Conservation (phyloP, 768 basidiomycete genomes). For the Boletus barrowsii region DNA sequence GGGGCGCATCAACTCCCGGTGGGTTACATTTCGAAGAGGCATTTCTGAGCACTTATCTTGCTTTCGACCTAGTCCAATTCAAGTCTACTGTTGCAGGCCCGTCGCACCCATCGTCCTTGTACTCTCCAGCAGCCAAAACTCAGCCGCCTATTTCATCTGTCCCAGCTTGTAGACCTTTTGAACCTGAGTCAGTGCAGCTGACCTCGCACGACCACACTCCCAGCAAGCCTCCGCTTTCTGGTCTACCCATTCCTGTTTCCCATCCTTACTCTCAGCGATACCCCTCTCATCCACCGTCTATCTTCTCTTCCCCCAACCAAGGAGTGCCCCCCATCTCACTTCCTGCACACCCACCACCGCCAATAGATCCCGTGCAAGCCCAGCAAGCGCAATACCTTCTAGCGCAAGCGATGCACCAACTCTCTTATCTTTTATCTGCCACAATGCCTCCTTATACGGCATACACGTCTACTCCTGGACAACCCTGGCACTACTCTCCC, state of each 20-base stretch:
- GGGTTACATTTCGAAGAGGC: neutral
- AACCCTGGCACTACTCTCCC: constrained; percentile 19
- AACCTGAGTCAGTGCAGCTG: constrained; percentile 4
- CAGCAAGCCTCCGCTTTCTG: constrained; percentile 7
- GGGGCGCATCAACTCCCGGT: constrained; percentile 12
- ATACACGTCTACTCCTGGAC: constrained; percentile 18
- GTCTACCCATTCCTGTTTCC: constrained; percentile 19
- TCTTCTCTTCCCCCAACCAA: constrained; percentile 17
- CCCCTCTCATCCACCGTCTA: constrained; percentile 14
- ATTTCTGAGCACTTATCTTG: constrained; percentile 5
- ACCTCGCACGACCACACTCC: neutral
- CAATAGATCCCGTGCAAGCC: constrained; percentile 28
- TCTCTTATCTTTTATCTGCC: constrained; percentile 38
- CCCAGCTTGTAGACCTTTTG: constrained; percentile 7
- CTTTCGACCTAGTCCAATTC: constrained; percentile 8
- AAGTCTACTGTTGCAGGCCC: constrained; percentile 2
- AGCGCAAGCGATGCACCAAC: constrained; percentile 40
- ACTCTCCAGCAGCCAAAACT: constrained; percentile 6
- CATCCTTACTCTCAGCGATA: constrained; percentile 19
- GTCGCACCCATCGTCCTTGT: constrained; percentile 8
- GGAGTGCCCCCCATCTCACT: constrained; percentile 19
- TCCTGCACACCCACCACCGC: constrained; percentile 27
- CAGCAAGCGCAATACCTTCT: constrained; percentile 38
- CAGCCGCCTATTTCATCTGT: constrained; percentile 3
- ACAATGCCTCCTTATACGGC: constrained; percentile 26